Evolutionary conservation across 78 protist species (phyloP).

Genomic region (Emiliania huxleyi): DNA sequence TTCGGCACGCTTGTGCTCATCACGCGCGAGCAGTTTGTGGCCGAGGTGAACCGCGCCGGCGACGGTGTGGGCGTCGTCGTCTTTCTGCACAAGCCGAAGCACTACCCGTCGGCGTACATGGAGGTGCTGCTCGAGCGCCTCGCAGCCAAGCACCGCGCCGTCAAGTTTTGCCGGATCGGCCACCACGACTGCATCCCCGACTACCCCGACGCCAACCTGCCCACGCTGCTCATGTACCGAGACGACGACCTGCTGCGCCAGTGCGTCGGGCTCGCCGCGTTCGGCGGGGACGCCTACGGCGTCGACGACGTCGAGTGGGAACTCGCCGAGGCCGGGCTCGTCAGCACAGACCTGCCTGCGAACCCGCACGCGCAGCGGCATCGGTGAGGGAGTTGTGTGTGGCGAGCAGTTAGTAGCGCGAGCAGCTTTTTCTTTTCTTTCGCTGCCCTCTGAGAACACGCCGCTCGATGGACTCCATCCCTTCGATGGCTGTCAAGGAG

Average conservation of each 20-base stretch:
- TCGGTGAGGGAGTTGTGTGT: neutral
- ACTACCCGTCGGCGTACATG: neutral
- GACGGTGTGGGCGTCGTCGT: neutral
- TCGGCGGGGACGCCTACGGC: neutral
- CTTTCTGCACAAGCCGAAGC: neutral
- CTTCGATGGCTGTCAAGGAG: neutral
- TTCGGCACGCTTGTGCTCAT: neutral
- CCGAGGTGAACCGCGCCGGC: neutral
- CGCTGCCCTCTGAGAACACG: no score
- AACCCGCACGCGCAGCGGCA: neutral
- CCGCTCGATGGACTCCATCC: no score
- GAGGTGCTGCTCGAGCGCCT: neutral
- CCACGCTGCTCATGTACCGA: neutral
- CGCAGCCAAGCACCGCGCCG: neutral
- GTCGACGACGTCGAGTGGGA: conserved; percentile 1
- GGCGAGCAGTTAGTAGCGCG: no score
- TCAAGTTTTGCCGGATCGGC: neutral
- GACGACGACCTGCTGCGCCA: neutral
- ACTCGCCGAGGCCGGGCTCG: neutral
- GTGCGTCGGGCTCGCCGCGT: neutral
- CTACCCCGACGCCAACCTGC: neutral
- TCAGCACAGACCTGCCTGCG: neutral
- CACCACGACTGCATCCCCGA: neutral
- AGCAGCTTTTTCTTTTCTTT: no score
- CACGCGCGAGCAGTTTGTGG: neutral